Evolutionary conservation across 1,139 yeast genomes (phyloP), one percentile per base, ranked within the genome.

Genomic region (Suhomyces ambrosiae): DNA sequence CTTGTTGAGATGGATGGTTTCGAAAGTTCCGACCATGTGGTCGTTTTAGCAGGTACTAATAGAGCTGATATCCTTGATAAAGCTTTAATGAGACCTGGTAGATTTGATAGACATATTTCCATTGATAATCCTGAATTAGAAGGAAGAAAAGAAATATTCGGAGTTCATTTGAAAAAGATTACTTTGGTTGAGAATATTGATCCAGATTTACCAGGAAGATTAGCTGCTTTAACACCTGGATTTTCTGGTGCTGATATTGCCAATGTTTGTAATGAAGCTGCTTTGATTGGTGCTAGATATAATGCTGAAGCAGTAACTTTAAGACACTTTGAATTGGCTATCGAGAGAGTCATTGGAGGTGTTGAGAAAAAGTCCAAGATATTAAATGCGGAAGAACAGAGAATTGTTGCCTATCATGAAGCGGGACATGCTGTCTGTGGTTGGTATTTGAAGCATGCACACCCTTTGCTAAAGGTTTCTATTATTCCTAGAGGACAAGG

Each of bases 351-450:
- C 24, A 88, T 90, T 68, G 97, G 96, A 7, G 98, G 98, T 27
- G 68, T 92, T 45, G 98, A 92, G 62, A 87, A 87, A 71, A 90
- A 90, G 61, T 79, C 94, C 3, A 82, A 86, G 54, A 82, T 92
- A 8, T 71, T 92, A 47, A 80, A 86, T 19, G 82, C 85, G 5
- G 92, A 86, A 43, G 97, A 92, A 63, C 86, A 88, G 63, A 80
- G 70, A 46, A 80, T 88, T 33, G 97, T 92, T 41, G 98, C 98
- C 0, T 94, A 87, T 58, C 98, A 92, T 59, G 98, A 92, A 65
- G 98, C 98, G 2, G 98, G 98, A 0, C 98, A 92, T 63, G 98
- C 98, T 4, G 81, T 92, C 42, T 90, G 97, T 65, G 98, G 98
- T 9, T 92, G 98, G 98, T 89, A 68, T 58, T 74, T 92, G 54